phyloP scores from a whole-genome alignment of 2,329 filamentous ascomycete species.

The Ustulina deusta region DNA sequence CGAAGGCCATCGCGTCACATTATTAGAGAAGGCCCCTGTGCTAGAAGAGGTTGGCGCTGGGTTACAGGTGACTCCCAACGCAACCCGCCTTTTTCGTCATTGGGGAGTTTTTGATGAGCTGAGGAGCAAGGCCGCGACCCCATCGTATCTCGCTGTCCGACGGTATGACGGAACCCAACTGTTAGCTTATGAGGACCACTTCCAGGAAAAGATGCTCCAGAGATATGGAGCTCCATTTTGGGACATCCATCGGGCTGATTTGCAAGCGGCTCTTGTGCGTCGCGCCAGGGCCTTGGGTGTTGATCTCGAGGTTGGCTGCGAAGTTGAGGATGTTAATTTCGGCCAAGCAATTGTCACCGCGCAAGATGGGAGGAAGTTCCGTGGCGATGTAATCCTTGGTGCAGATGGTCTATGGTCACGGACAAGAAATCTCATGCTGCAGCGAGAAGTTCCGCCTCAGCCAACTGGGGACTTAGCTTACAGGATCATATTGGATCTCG shows the following conservation, averaged over 20 bases:
- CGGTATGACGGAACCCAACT: constrained; percentile 39
- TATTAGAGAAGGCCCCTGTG: constrained; percentile 38
- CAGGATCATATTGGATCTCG: constrained; percentile 61
- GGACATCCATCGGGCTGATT: constrained; percentile 59
- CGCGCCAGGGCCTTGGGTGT: constrained; percentile 39
- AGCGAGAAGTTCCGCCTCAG: constrained; percentile 57
- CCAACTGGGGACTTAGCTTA: constrained; percentile 69
- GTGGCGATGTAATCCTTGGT: constrained; percentile 60
- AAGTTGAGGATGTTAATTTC: constrained; percentile 53
- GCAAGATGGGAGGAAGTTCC: constrained; percentile 50
- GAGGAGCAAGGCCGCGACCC: constrained; percentile 32
- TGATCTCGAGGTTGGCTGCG: constrained; percentile 33
- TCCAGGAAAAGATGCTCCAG: constrained; percentile 39
- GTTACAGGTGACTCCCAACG: constrained; percentile 39
- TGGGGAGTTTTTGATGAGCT: constrained; percentile 41
- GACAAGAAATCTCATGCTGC: constrained; percentile 60
- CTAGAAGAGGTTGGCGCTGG: constrained; percentile 35
- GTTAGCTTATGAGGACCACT: constrained; percentile 36
- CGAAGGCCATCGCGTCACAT: constrained; percentile 39
- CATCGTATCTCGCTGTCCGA: constrained; percentile 39
- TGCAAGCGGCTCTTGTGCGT: constrained; percentile 37
- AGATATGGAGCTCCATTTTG: constrained; percentile 54
- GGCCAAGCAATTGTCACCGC: constrained; percentile 57
- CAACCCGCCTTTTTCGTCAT: constrained; percentile 37
- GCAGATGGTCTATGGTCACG: constrained; percentile 61